These are phyloP conservation scores for Colletotrichum noveboracense DNA, from an alignment of 2,329 filamentous ascomycete species.

Conservation along the genomic window DNA sequence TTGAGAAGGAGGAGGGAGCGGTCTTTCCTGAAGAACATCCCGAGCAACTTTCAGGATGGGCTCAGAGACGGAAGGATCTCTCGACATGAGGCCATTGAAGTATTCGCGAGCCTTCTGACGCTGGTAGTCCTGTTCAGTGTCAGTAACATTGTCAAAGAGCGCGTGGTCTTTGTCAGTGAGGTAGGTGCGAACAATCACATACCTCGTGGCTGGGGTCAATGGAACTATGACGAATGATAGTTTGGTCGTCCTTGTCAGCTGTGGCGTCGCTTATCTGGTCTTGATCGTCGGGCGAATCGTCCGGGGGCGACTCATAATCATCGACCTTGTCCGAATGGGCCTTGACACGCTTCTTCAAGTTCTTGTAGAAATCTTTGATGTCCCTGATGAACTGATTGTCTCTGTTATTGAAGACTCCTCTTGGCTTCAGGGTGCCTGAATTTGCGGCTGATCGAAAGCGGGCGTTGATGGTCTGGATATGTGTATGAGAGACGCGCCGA, in stretches of 20 bases:
- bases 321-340: not conserved
- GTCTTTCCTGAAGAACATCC: not conserved
- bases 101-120: not conserved
- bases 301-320: not conserved
- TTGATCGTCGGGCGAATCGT: not conserved
- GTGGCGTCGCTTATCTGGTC: not conserved
- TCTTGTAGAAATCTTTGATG: not conserved
- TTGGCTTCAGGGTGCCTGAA: not conserved
- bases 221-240: fast-evolving
- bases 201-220: not conserved
- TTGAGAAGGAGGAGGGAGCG: not conserved
- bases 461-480: not conserved
- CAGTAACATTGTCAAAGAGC: not conserved
- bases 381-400: not conserved
- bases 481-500: fast-evolving
- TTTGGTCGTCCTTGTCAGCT: not conserved
- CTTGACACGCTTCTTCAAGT: not conserved
- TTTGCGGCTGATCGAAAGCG: not conserved
- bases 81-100: not conserved
- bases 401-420: not conserved
- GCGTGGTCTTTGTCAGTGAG: not conserved
- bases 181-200: not conserved
- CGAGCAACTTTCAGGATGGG: not conserved
- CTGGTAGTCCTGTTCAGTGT: not conserved
- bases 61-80: not conserved